A percentile compares a stretch with the other conserved stretches of the same genome.
phyloP scores from a whole-genome alignment of 2,329 filamentous ascomycete species.

The Colletotrichum viniferum region DNA sequence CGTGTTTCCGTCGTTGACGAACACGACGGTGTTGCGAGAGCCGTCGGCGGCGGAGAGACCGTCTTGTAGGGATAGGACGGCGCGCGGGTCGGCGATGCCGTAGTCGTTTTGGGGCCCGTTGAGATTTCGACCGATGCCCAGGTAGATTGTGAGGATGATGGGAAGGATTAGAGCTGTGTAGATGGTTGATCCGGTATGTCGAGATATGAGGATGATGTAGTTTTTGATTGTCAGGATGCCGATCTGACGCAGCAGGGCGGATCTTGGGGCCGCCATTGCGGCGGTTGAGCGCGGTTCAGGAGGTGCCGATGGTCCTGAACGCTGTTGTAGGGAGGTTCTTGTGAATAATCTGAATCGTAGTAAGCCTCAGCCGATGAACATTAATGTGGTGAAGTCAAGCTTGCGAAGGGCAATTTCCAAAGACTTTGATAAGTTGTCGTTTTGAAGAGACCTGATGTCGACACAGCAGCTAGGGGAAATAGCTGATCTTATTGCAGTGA shows the following conservation, averaged over 20 bases:
- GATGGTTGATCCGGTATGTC: conserved; percentile 56
- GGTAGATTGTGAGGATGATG: conserved; percentile 60
- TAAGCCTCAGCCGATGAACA: no score
- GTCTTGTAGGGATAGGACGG: conserved; percentile 62
- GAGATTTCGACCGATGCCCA: conserved; percentile 78
- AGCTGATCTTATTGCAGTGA: neutral
- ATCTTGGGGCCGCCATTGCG: conserved; percentile 1
- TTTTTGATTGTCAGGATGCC: conserved; percentile 68
- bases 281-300: neutral
- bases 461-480: neutral
- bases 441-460: neutral
- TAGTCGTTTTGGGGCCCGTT: conserved; percentile 79
- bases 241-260: conserved; percentile 48
- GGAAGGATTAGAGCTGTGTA: conserved; percentile 65
- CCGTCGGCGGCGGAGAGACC: neutral
- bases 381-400: neutral
- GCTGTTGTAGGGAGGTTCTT: neutral
- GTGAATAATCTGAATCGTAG: neutral
- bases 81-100: conserved; percentile 68
- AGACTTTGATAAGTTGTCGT: neutral
- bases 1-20: conserved; percentile 75
- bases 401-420: neutral
- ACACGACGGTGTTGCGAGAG: conserved; percentile 69
- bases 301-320: neutral
- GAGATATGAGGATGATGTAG: conserved; percentile 58